A percentile compares a stretch with the other conserved stretches of the same genome.
Conservation (phyloP, 495 filamentous ascomycete genomes). For the Beverwykella pulmonaria region DNA sequence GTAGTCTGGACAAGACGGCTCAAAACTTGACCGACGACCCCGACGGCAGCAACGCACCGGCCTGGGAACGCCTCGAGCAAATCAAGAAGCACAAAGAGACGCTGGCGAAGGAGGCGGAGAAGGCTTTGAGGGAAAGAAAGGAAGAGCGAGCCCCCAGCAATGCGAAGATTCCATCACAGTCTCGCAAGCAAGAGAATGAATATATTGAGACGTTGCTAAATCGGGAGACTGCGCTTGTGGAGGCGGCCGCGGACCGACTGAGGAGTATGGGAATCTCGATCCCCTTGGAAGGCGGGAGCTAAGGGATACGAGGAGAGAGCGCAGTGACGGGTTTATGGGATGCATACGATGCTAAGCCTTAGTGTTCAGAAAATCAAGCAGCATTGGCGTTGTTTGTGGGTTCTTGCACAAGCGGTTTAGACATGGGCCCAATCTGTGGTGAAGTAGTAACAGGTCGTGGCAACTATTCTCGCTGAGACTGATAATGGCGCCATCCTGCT, state of each 20-base stretch:
- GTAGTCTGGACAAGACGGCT: slow-evolving; percentile 44
- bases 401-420: no score
- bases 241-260: slow-evolving; percentile 22
- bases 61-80: slow-evolving; percentile 37
- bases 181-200: slow-evolving; percentile 39
- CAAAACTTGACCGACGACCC: slow-evolving; percentile 18
- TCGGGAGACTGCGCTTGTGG: slow-evolving; percentile 30
- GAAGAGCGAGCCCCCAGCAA: slow-evolving; percentile 14
- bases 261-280: slow-evolving; percentile 27
- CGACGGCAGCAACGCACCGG: slow-evolving; percentile 19
- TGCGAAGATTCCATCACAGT: slow-evolving; percentile 37
- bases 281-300: slow-evolving; percentile 9
- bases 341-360: slow-evolving; percentile 8
- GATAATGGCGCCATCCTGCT: no score
- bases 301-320: neutral
- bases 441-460: no score
- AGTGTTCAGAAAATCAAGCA: neutral
- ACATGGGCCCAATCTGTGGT: no score
- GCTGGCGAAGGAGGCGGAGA: slow-evolving; percentile 35
- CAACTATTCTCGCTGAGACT: no score
- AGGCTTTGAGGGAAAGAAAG: neutral
- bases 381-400: neutral
- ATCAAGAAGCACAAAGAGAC: slow-evolving; percentile 31
- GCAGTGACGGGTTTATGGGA: slow-evolving; percentile 2
- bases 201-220: slow-evolving; percentile 30